Evolutionary conservation across 306 rosid species (phyloP).

Genomic region (Medicago arabica): DNA sequence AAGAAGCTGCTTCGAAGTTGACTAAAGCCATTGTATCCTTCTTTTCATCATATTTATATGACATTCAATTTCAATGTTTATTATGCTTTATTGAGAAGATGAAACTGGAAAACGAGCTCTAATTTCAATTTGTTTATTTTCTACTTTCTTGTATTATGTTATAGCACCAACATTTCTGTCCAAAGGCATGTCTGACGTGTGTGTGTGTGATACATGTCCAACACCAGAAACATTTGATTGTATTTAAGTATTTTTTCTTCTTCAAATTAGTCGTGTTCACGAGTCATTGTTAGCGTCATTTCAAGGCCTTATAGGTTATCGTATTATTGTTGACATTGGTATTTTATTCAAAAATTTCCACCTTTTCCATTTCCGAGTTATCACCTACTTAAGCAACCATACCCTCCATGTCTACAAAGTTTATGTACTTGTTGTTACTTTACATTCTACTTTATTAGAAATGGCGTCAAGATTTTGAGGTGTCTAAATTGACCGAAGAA

Average conservation of each 20-base stretch:
- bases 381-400: neutral
- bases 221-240: no score
- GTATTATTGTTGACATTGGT: neutral
- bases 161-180: neutral
- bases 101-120: no score
- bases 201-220: no score
- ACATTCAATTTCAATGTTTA: neutral
- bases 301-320: no score
- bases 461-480: slow-evolving; percentile 92
- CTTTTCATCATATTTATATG: neutral
- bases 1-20: slow-evolving; percentile 71
- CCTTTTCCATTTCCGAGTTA: neutral
- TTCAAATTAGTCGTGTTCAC: no score
- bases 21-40: slow-evolving; percentile 89
- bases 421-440: slow-evolving; percentile 24
- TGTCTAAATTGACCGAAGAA: slow-evolving; percentile 72
- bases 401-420: neutral
- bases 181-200: no score
- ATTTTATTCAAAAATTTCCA: neutral
- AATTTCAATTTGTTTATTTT: no score
- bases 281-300: no score
- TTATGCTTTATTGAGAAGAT: no score
- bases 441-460: slow-evolving; percentile 63
- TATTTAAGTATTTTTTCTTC: no score
- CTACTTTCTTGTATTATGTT: neutral